A percentile compares a stretch with the other conserved stretches of the same genome.
Conservation (phyloP, 2,329 filamentous ascomycete species). For the Ophiocordyceps robertsii region DNA sequence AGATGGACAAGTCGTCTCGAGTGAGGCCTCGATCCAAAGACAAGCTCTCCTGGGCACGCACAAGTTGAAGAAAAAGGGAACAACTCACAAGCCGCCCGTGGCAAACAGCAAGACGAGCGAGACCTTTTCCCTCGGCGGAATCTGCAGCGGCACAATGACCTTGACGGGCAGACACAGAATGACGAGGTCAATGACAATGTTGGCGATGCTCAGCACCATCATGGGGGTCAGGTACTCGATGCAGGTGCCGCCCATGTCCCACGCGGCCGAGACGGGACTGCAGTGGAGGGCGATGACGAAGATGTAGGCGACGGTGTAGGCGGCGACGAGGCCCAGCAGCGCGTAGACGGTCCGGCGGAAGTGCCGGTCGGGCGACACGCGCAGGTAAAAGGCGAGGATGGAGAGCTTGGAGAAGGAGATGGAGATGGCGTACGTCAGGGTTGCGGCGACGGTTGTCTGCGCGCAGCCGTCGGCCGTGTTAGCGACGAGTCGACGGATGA, state of each 20-base stretch:
- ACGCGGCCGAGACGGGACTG: constrained; percentile 24
- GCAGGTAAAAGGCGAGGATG: constrained; percentile 24
- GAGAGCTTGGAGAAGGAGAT: constrained; percentile 2
- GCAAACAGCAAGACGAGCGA: constrained; percentile 33
- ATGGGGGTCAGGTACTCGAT: constrained; percentile 21
- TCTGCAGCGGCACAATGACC: constrained; percentile 29
- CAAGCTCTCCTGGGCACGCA: too few relatives aligned
- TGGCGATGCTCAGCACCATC: constrained; percentile 14
- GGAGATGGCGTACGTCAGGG: constrained; percentile 21
- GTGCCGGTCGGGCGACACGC: constrained; percentile 18
- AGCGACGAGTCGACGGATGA: not conserved
- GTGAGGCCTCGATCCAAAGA: too few relatives aligned
- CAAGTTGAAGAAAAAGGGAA: too few relatives aligned
- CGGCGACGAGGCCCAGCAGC: constrained; percentile 19
- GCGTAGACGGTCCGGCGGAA: constrained; percentile 9
- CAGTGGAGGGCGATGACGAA: constrained; percentile 26
- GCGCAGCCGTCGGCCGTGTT: not conserved
- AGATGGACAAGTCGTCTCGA: too few relatives aligned
- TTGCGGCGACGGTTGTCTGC: constrained; percentile 19
- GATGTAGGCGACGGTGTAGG: constrained; percentile 26
- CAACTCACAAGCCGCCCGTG: constrained; percentile 13
- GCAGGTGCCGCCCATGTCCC: constrained; percentile 28
- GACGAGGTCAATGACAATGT: constrained; percentile 32
- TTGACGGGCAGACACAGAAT: constrained; percentile 30
- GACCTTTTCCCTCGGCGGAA: constrained; percentile 33